Percentiles rank a stretch among this genome's conserved stretches.
phyloP scores from a whole-genome alignment of 208 protist species.

The Acanthamoeba healyi region DNA sequence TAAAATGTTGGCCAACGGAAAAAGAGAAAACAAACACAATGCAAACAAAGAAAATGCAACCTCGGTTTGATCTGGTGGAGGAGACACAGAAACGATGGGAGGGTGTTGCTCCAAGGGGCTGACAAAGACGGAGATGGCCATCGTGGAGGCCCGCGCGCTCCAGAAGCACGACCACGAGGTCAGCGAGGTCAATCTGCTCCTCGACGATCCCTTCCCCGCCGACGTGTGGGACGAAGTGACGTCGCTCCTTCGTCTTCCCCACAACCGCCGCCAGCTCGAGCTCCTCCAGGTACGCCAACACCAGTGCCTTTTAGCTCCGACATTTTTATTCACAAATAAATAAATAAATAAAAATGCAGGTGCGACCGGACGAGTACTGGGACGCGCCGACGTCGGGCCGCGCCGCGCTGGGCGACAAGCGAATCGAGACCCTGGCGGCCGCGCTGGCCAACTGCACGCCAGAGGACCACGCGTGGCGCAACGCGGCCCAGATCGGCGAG shows the following conservation, averaged over 20 bases:
- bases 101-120: neutral
- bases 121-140: slow-evolving; percentile 32
- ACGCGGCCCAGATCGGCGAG: neutral
- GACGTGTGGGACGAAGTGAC: neutral
- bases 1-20: too few relatives aligned
- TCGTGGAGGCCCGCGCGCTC: slow-evolving; percentile 9
- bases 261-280: slow-evolving; percentile 4
- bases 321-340: too few relatives aligned
- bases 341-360: neutral
- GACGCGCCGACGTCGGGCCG: neutral
- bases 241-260: neutral
- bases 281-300: neutral
- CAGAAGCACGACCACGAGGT: neutral
- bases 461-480: neutral
- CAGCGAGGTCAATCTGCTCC: slow-evolving; percentile 9
- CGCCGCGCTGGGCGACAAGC: neutral
- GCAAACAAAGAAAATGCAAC: neutral
- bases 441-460: neutral
- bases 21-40: neutral
- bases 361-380: slow-evolving; percentile 44
- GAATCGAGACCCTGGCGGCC: slow-evolving; percentile 11
- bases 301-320: too few relatives aligned
- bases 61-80: neutral
- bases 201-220: slow-evolving; percentile 3
- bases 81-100: neutral